These are phyloP conservation scores for Vickermania spadyakhi DNA, from an alignment of 208 protist genomes.

Conservation along the genomic window DNA sequence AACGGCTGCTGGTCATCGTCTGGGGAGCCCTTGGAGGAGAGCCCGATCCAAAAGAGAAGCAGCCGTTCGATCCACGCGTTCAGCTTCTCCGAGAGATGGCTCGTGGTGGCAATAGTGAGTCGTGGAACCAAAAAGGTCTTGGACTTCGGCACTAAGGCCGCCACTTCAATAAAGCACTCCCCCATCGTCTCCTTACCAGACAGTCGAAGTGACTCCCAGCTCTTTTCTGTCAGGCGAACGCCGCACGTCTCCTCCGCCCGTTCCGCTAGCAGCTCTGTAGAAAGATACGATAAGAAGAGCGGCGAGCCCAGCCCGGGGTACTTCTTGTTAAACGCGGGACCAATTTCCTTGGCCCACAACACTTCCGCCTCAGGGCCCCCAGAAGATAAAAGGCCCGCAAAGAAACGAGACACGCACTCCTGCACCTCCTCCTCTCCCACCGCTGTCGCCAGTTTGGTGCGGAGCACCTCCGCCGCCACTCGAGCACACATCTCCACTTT, in stretches of 20 bases:
- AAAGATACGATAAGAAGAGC: conserved; percentile 36
- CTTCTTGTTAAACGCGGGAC: conserved; percentile 28
- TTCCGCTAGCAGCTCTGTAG: conserved; percentile 40
- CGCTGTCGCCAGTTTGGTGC: conserved; percentile 30
- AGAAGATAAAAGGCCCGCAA: conserved; percentile 43
- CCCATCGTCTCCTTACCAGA: background rate
- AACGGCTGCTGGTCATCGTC: conserved; percentile 37
- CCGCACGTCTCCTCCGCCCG: conserved; percentile 37
- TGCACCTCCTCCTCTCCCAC: conserved; percentile 20
- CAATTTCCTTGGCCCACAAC: conserved; percentile 67
- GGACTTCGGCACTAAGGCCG: conserved; percentile 6
- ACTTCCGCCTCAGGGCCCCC: conserved; percentile 22
- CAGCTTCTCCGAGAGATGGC: conserved; percentile 1
- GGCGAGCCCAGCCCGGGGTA: conserved; percentile 39
- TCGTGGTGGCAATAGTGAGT: conserved; percentile 7
- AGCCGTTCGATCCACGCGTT: conserved; percentile 22
- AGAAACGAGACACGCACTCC: conserved; percentile 22
- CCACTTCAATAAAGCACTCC: conserved; percentile 14
- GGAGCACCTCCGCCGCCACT: conserved; percentile 42
- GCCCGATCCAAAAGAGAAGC: conserved; percentile 83
- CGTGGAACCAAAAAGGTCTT: conserved; percentile 9
- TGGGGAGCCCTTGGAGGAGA: conserved; percentile 22
- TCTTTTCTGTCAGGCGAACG: conserved; percentile 31
- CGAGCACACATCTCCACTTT: conserved; percentile 74
- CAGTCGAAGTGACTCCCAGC: conserved; percentile 18